A percentile compares a stretch with the other conserved stretches of the same genome.
Conservation (phyloP, 2,329 filamentous ascomycete species). For the Fusarium udum region DNA sequence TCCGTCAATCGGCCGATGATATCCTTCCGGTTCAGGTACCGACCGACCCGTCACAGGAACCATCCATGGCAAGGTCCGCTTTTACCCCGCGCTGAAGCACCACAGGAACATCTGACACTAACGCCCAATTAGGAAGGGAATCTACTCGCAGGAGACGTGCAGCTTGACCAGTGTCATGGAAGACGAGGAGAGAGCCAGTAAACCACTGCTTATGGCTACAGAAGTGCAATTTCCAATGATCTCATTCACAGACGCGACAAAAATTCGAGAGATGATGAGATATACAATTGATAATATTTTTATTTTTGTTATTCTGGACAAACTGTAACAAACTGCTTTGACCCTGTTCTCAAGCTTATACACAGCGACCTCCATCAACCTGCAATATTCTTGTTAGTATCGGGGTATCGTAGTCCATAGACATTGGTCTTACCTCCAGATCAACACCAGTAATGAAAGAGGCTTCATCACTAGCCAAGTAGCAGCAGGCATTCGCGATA, state of each 20-base stretch:
- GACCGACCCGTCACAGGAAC: neutral
- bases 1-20: neutral
- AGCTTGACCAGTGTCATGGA: neutral
- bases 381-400: neutral
- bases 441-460: slow-evolving; percentile 77
- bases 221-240: too few relatives aligned
- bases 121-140: neutral
- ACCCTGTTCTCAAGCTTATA: neutral
- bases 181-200: too few relatives aligned
- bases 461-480: slow-evolving; percentile 76
- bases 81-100: neutral
- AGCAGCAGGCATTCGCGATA: slow-evolving; percentile 76
- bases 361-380: slow-evolving; percentile 19
- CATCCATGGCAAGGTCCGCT: neutral
- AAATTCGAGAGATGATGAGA: fast-evolving
- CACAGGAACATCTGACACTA: neutral
- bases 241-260: fast-evolving
- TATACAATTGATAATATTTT: fast-evolving
- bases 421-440: slow-evolving; percentile 55
- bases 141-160: fast-evolving
- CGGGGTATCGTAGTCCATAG: fast-evolving
- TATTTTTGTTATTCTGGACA: fast-evolving
- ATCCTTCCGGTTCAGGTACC: neutral
- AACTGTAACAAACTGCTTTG: neutral
- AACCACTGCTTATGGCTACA: neutral